Base-by-base conservation (phyloP, 768 basidiomycete genomes). In the Cystofilobasidium macerans region DNA sequence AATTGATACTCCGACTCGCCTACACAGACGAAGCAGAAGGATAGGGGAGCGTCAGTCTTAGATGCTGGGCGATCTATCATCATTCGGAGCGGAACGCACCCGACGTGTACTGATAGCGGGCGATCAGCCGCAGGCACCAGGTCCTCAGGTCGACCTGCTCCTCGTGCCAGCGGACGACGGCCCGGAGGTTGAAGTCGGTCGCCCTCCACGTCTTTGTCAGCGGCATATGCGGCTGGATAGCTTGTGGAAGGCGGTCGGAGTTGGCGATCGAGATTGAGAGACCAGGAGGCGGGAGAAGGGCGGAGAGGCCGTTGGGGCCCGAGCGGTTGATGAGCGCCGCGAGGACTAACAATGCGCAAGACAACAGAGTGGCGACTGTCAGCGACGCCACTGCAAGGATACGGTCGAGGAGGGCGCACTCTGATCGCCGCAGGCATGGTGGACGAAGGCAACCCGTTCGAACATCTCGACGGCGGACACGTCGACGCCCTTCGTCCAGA, bases 361-460 rank as follows among this genome's bases (percentile, higher is more conserved):
- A 8, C 36, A 38, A 14, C 36, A 14, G 14, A 14, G 36, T 8
- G 14, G 36, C 36, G 36, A 38, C 36, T 38, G 36, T 38, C 36
- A 38, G 36, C 12, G 8, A 20, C 14, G 42, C 5, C 11, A 20
- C 13, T 5, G 18, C 13, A 20, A 3, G 48, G 30, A 28, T 5
- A 53, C 6, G 48, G 48, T 11, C 5, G 6, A 32, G 45, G 18
- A 22, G 30, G 28, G 20, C 51, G 51, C 16, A 54, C 51, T 28
- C 61, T 74, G 75, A 60, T 76, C 76, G 3, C 76, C 76, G 48
- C 76, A 76, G 16, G 28, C 70, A 1, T 74, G 72, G 51, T 73
- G 69, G 45, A 71, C 69, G 62, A 76, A 76, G 0, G 76, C 70
- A 14, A 76, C 65, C 11, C 74, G 70, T 58, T 72, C 73, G 66